Evolutionary conservation across 179 eudicot genomes (phyloP).

Genomic region (Beta lomatogona): DNA sequence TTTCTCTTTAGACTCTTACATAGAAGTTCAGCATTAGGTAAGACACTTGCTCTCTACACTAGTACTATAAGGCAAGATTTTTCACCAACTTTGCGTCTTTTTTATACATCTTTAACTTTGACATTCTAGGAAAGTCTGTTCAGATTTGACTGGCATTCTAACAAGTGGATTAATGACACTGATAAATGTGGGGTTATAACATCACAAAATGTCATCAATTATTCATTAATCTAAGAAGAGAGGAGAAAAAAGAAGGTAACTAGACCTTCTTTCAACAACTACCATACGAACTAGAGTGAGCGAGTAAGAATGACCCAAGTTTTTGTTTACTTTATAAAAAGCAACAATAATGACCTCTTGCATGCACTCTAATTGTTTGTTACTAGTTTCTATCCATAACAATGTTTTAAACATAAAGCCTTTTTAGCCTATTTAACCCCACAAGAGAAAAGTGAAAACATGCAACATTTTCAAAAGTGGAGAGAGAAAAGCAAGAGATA

Average conservation of each 20-base stretch:
- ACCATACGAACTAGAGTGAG: background rate
- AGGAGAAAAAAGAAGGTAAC: background rate
- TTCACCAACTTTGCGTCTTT: background rate
- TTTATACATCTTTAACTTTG: background rate
- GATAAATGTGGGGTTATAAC: constrained; percentile 10
- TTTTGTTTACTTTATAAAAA: background rate
- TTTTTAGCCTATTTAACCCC: background rate
- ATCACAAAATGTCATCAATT: background rate
- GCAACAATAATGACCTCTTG: background rate
- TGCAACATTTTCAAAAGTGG: background rate
- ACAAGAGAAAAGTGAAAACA: background rate
- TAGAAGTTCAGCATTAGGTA: background rate
- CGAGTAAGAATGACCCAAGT: background rate
- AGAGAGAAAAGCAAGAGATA: background rate
- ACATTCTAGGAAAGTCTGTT: background rate
- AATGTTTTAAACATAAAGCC: background rate
- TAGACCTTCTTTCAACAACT: background rate
- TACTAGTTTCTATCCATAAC: background rate
- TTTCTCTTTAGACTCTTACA: background rate
- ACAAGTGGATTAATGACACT: constrained; percentile 9
- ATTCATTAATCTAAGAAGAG: background rate
- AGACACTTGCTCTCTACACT: background rate
- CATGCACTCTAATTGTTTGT: background rate
- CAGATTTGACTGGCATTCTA: background rate
- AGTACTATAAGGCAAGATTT: background rate